Conservation (phyloP, 176 grass and related monocot genomes). For the Pharus latifolius region DNA sequence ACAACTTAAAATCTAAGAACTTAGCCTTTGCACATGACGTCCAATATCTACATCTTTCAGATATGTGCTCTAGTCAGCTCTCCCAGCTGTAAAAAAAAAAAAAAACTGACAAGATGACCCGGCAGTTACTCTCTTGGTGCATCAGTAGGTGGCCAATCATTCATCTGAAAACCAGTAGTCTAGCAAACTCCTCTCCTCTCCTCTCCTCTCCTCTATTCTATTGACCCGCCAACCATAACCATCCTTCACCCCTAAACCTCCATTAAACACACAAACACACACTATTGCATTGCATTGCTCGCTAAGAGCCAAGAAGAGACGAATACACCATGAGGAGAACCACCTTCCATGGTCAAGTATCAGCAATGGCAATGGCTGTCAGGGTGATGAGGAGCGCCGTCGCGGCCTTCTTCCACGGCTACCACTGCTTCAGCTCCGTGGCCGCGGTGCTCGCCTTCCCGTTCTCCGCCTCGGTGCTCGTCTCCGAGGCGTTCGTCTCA, state of each 20-base stretch:
- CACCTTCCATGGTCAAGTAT: too few relatives aligned
- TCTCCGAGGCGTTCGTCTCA: slow-evolving; percentile 18
- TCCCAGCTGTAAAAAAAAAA: too few relatives aligned
- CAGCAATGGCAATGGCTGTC: slow-evolving; percentile 40
- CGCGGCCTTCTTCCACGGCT: slow-evolving; percentile 53
- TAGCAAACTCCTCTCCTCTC: not conserved
- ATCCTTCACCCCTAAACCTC: slow-evolving; percentile 9
- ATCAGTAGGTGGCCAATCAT: slow-evolving; percentile 33
- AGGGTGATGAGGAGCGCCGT: slow-evolving; percentile 38
- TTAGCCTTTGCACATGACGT: too few relatives aligned
- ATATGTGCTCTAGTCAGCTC: too few relatives aligned
- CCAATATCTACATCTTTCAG: too few relatives aligned
- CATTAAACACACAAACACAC: not conserved
- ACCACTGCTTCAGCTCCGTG: slow-evolving; percentile 61
- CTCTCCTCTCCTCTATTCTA: not conserved
- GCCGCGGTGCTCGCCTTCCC: slow-evolving; percentile 60
- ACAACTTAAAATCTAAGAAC: too few relatives aligned
- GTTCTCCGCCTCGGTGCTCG: slow-evolving; percentile 46
- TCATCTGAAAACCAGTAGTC: slow-evolving; percentile 6
- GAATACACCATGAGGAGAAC: too few relatives aligned
- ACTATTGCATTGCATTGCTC: slow-evolving; percentile 31
- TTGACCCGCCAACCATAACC: slow-evolving; percentile 19
- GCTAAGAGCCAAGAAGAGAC: too few relatives aligned
- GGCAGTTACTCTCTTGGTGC: not conserved
- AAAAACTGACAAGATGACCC: too few relatives aligned